Conservation (phyloP, 768 basidiomycete species). For the Boletus bicolor region DNA sequence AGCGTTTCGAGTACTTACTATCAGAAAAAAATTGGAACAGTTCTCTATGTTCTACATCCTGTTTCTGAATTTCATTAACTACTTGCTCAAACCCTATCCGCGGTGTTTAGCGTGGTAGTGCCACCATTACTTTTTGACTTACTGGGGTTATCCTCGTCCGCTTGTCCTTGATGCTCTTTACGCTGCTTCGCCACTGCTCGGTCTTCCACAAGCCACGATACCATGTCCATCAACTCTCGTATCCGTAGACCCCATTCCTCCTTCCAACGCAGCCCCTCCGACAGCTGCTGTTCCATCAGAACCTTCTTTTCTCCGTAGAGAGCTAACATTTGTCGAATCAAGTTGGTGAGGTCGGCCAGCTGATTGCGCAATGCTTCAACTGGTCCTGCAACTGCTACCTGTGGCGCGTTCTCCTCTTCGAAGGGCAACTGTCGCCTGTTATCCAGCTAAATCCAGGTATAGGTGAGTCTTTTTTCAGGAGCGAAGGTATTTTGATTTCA, state of each 20-base stretch:
- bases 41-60: constrained; percentile 54
- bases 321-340: too few relatives aligned
- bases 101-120: constrained; percentile 1
- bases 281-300: constrained; percentile 52
- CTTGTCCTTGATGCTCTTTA: constrained; percentile 25
- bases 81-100: constrained; percentile 49
- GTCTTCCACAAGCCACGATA: constrained; percentile 52
- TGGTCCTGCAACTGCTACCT: too few relatives aligned
- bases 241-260: constrained; percentile 50
- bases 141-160: constrained; percentile 51
- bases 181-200: not conserved
- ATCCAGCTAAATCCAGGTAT: too few relatives aligned
- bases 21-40: constrained; percentile 49
- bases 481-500: too few relatives aligned
- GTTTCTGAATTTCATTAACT: constrained; percentile 49
- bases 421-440: too few relatives aligned
- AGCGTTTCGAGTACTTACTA: constrained; percentile 35
- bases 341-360: too few relatives aligned
- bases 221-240: constrained; percentile 54
- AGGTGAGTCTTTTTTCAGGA: too few relatives aligned
- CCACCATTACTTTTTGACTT: constrained; percentile 17
- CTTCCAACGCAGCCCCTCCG: constrained; percentile 49
- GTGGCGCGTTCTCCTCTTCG: too few relatives aligned
- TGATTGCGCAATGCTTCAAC: too few relatives aligned
- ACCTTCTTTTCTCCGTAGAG: constrained; percentile 1